Evolutionary conservation across 371 early-diverging fungal species (phyloP), one percentile per base, ranked within the genome.

Genomic region (Umbelopsis sp.): DNA sequence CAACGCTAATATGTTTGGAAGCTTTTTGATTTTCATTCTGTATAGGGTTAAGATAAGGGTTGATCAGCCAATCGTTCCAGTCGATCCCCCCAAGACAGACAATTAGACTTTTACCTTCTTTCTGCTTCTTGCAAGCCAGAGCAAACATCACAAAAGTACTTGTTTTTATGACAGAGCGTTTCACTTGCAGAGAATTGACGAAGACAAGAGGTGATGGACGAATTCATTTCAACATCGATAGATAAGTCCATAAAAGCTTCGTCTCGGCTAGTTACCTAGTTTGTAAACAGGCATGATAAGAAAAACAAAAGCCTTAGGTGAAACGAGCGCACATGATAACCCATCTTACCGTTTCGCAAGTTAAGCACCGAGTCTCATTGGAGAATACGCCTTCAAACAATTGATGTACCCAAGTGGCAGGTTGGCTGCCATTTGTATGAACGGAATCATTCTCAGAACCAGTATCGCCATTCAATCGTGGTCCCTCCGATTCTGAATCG

Each of bases 111-210:
- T 65, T 78, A 91, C 93, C 90, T 84, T 72, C 94, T 92, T 76
- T 98, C 97, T 22, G 99, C 99, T 75, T 98, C 99, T 77, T 98
- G 99, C 57, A 98, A 81, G 12, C 95, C 93, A 66, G 91, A 89
- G 72, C 99, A 98, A 32, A 85, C 89, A 79, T 97, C 98, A 75
- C 99, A 98, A 76, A 92, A 96, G 72, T 97, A 98, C 79, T 98
- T 98, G 86, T 98, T 93, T 74, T 94, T 93, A 72, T 95, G 92
- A 72, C 96, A 93, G 41, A 98, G 78, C 63, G 94, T 93, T 74
- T 98, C 99, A 57, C 90, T 91, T 4, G 93, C 92, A n/a, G 97
- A 95, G 76, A 97, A 98, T 75, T 95, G 94, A 32, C 95, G 82
- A 44, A 98, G 80, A 70, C 98, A 97, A 52, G 91, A 90, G 9